Percentiles rank a stretch among this genome's conserved stretches.
phyloP scores from a whole-genome alignment of 495 filamentous ascomycete species.

The Neurospora sp. region DNA sequence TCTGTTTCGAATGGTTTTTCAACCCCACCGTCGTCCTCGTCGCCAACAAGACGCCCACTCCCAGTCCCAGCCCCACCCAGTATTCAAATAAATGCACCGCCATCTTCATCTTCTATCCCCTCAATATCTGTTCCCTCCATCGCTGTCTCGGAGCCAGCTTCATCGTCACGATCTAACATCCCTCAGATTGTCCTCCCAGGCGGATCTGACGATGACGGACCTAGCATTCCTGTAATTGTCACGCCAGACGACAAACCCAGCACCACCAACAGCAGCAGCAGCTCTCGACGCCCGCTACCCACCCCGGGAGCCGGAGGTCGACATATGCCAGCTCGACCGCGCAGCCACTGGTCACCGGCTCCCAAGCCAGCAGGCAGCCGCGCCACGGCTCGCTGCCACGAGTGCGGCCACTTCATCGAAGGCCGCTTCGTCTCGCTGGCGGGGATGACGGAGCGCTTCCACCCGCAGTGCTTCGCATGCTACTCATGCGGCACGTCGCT shows the following conservation, averaged over 20 bases:
- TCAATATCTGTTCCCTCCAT: constrained; percentile 31
- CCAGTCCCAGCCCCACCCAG: constrained; percentile 25
- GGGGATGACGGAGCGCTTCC: constrained; percentile 59
- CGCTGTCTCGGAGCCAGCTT: constrained; percentile 31
- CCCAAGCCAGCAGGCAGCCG: constrained; percentile 38
- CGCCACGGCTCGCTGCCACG: constrained; percentile 69
- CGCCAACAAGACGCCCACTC: constrained; percentile 21
- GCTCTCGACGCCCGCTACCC: constrained; percentile 29
- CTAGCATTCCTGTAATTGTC: constrained; percentile 35
- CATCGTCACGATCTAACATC: not conserved
- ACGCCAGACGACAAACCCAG: constrained; percentile 27
- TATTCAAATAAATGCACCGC: constrained; percentile 29
- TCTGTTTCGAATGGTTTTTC: constrained; percentile 42
- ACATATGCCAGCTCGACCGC: constrained; percentile 27
- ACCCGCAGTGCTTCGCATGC: constrained; percentile 88
- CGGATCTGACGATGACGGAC: constrained; percentile 13
- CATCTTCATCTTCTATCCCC: constrained; percentile 17
- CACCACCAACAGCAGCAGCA: constrained; percentile 2
- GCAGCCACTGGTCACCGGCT: constrained; percentile 39
- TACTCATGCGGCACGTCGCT: constrained; percentile 78
- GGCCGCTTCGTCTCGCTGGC: constrained; percentile 83
- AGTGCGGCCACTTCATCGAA: constrained; percentile 74
- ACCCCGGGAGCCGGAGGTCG: constrained; percentile 24
- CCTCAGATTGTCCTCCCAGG: constrained; percentile 9
- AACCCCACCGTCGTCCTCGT: constrained; percentile 22